Conservation (phyloP, 169 alveolate genomes). For the Perkinsus olseni region DNA sequence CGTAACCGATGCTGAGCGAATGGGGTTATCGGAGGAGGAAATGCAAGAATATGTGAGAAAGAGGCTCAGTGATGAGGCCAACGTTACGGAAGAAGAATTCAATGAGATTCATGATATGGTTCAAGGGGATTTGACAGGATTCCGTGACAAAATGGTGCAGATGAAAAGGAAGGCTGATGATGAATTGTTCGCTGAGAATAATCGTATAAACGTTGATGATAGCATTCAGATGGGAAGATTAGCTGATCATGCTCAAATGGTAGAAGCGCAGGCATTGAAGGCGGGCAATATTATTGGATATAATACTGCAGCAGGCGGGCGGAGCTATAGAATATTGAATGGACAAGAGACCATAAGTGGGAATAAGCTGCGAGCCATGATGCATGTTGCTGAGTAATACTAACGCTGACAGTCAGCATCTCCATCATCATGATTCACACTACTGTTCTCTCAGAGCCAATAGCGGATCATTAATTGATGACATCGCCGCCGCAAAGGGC, state of each 20-base stretch:
- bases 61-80: neutral
- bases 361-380: neutral
- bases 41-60: neutral
- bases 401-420: neutral
- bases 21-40: neutral
- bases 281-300: neutral
- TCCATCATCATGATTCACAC: neutral
- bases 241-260: neutral
- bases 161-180: neutral
- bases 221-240: neutral
- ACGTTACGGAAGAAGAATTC: neutral
- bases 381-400: neutral
- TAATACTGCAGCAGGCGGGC: neutral
- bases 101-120: neutral
- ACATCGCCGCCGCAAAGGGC: neutral
- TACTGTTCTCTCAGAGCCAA: neutral
- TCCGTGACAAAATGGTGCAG: neutral
- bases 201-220: neutral
- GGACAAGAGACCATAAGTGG: neutral
- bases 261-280: neutral
- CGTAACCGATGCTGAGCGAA: neutral
- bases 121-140: neutral
- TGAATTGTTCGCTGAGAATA: neutral
- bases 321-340: neutral
- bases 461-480: neutral